Base-by-base conservation (phyloP, 352 stramenopile species). In the Phytophthora fragariae region DNA sequence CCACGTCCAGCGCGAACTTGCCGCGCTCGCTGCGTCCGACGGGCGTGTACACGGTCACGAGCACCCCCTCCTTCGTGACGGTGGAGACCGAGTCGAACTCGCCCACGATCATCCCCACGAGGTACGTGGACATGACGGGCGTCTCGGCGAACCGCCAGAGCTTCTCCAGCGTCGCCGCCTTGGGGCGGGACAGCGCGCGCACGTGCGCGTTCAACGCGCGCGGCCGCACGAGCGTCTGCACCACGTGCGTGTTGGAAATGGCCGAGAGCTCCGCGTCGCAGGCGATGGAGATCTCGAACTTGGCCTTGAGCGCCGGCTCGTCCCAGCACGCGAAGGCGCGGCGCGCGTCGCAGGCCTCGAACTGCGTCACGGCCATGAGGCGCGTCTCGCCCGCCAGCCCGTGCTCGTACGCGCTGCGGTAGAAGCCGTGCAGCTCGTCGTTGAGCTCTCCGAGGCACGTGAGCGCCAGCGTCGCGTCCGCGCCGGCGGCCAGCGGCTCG, bases 241-340 rank as follows among this genome's bases (percentile, higher is more conserved):
- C 75, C 69, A 99, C 96, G 41, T 98, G 97, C 80, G 98, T 99
- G 83, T 99, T 99, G 74, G 83, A 97, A 76, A 99, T 94, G 19
- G 92, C 97, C 37, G 92, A 95, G 41, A 99, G 86, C 44, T 95
- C 69, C 17, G 73, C 74, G 49, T 98, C 93, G 6, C 98, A 94
- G 2, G 93, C 80, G 57, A 99, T 92, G 7, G 89, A 92, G 57
- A 99, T 92, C 59, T 92, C 81, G 76, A 99, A 99, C 19, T 90
- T 91, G 24, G 97, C 97, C 84, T 99, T 99, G 39, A 97, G 84
- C 15, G 94, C 91, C 2, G 98, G 98, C 79, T 99, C 98, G 80
- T 99, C 98, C 91, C 97, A 99, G 84, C 98, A 99, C 8, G 97
- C 97, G 74, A 99, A 99, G 29, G 96, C 97, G 21, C 96, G 90